Evolutionary conservation across 1,139 yeast genomes (phyloP), one percentile per base, ranked within the genome.

Genomic region (Suhomyces coccinellae): DNA sequence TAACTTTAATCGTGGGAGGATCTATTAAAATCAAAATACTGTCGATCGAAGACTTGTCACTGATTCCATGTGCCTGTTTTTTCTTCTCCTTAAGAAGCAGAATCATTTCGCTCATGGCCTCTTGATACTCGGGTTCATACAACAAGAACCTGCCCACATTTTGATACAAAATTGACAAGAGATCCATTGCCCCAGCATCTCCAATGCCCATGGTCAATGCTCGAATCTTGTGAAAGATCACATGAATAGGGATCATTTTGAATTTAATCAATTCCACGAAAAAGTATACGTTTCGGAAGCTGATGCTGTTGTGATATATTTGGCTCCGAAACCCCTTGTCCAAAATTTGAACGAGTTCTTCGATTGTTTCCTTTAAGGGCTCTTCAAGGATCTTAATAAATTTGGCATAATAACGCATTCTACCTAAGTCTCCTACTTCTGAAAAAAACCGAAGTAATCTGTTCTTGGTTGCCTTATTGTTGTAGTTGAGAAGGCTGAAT

Each of bases 261-360:
- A 90, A 91, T 59, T 87, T 88, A 38, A 85, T 79, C 67, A 90
- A 69, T 57, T 91, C 97, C 41, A 83, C 71, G 52, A 87, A 83
- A 51, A 85, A 85, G 31, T 76, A 71, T 33, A 87, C 77, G 52
- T 78, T 82, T 52, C 72, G 75, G 53, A 82, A 78, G 51, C 80
- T 80, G 44, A 84, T 61, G 28, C 58, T 61, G 44, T 75, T 75
- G 26, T 82, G 73, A 50, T 75, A 73, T 31, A 83, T 71, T 56
- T 80, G 89, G 26, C 79, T 73, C 52, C 86, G 71, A 53, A 87
- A 79, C 2, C 83, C 82, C 30, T 65, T 65, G 55, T 86, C 91
- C 41, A 87, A 65, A 41, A 75, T 72, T 0, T 69, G 73, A 6
- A 84, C 63, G 17, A 89, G 65, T 14, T 83, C 84, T 1, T 72